Percentiles rank a stretch among this genome's conserved stretches.
These are phyloP conservation scores for Oldenlandia corymbosa DNA, from an alignment of 257 asterid species.

Conservation along the genomic window DNA sequence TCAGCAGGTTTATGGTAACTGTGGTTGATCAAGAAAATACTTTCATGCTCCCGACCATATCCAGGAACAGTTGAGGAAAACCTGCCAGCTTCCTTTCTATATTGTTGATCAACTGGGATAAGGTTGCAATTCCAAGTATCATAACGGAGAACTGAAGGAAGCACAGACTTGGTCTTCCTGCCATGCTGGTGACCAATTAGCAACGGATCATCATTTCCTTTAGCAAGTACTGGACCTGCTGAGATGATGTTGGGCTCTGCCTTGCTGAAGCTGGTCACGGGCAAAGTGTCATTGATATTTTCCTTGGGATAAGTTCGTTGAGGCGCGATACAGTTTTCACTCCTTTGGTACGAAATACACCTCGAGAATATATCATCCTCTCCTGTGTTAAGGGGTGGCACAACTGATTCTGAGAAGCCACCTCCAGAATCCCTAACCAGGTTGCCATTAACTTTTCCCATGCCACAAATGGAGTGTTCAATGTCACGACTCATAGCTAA, in stretches of 20 bases:
- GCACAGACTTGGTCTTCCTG: conserved; percentile 25
- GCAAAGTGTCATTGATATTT: conserved; percentile 22
- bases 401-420: conserved; percentile 31
- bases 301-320: conserved; percentile 27
- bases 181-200: conserved; percentile 32
- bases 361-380: conserved; percentile 23
- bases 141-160: conserved; percentile 33
- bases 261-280: conserved; percentile 26
- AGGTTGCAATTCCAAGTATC: conserved; percentile 29
- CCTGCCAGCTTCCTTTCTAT: conserved; percentile 30
- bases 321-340: conserved; percentile 20
- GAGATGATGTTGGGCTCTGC: conserved; percentile 25
- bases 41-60: conserved; percentile 33
- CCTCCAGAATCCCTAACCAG: conserved; percentile 28
- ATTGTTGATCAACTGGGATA: conserved; percentile 25
- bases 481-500: conserved; percentile 6
- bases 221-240: conserved; percentile 33
- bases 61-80: conserved; percentile 29
- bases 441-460: conserved; percentile 33
- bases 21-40: conserved; percentile 31
- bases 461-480: conserved; percentile 9
- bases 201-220: conserved; percentile 31
- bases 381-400: conserved; percentile 19
- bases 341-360: conserved; percentile 24
- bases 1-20: conserved; percentile 31